Conservation (phyloP, 73 alveolate genomes). For the Paramecium sonneborni region DNA sequence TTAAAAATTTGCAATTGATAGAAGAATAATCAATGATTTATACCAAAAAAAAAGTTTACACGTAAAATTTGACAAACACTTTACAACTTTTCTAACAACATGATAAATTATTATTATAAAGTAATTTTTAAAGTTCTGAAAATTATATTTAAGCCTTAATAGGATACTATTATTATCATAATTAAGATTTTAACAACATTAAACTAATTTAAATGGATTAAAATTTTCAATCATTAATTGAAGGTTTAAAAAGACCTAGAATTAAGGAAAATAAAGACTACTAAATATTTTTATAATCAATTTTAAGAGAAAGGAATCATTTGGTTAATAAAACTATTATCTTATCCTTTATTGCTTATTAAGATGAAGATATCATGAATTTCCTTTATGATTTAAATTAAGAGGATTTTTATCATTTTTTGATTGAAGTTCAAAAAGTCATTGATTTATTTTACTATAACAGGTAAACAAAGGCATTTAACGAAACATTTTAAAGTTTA, state of each 20-base stretch:
- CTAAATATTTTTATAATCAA: not conserved
- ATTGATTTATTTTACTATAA: not conserved
- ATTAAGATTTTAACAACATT: not conserved
- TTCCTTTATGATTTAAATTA: not conserved
- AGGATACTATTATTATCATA: not conserved
- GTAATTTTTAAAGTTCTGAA: too few species aligned
- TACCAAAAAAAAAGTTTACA: not conserved
- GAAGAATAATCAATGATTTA: not conserved
- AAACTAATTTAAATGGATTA: too few species aligned
- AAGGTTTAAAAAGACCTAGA: too few species aligned
- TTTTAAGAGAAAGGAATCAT: not conserved
- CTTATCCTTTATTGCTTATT: not conserved
- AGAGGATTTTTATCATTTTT: not conserved
- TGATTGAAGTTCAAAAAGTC: not conserved
- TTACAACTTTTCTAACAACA: not conserved
- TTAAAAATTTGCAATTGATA: not conserved
- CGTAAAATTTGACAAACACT: not conserved
- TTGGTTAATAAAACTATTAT: not conserved
- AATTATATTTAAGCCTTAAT: not conserved
- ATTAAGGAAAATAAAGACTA: not conserved
- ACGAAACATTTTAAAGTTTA: not conserved
- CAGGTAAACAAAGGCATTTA: not conserved
- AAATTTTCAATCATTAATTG: too few species aligned
- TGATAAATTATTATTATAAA: not conserved
- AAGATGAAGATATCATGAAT: not conserved